phyloP scores from a whole-genome alignment of 176 grass and related monocot species.

The Paspalum notatum region DNA sequence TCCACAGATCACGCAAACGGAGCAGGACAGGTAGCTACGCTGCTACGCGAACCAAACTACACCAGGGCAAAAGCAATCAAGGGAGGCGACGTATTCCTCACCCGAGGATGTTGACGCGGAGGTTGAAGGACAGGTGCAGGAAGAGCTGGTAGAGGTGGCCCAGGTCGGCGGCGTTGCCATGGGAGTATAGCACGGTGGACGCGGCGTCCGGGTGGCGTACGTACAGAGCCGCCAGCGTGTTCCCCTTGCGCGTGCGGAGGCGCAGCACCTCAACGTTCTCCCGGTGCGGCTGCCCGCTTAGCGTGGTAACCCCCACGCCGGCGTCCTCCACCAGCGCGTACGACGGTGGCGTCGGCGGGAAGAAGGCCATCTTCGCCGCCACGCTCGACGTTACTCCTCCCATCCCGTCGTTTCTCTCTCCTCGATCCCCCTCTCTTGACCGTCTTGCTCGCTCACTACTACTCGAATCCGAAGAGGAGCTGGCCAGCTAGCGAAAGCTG shows the following conservation, averaged over 20 bases:
- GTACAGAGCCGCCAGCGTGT: slow-evolving; percentile 70
- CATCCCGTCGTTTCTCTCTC: slow-evolving; percentile 43
- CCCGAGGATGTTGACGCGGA: slow-evolving; percentile 89
- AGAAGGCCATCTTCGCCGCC: slow-evolving; percentile 96
- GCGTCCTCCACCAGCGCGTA: slow-evolving; percentile 70
- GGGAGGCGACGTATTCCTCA: slow-evolving; percentile 16
- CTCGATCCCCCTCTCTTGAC: not conserved
- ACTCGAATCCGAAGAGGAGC: slow-evolving; percentile 22
- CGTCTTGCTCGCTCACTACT: not conserved
- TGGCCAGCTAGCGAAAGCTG: slow-evolving; percentile 5
- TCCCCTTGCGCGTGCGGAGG: slow-evolving; percentile 62
- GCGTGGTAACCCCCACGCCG: slow-evolving; percentile 58
- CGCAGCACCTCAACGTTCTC: slow-evolving; percentile 90
- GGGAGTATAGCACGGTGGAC: slow-evolving; percentile 83
- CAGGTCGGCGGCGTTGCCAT: slow-evolving; percentile 92
- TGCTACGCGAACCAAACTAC: not conserved
- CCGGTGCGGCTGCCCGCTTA: slow-evolving; percentile 67
- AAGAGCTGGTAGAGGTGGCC: slow-evolving; percentile 94
- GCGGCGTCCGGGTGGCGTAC: slow-evolving; percentile 77
- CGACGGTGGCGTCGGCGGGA: slow-evolving; percentile 85
- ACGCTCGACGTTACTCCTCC: slow-evolving; percentile 93
- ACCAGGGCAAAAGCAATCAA: not conserved
- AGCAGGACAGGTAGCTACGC: not conserved
- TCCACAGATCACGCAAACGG: slow-evolving; percentile 23
- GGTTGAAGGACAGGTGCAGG: slow-evolving; percentile 85